Conservation (phyloP, 108 stramenopile species). For the Pseudonitzschia pungens region DNA sequence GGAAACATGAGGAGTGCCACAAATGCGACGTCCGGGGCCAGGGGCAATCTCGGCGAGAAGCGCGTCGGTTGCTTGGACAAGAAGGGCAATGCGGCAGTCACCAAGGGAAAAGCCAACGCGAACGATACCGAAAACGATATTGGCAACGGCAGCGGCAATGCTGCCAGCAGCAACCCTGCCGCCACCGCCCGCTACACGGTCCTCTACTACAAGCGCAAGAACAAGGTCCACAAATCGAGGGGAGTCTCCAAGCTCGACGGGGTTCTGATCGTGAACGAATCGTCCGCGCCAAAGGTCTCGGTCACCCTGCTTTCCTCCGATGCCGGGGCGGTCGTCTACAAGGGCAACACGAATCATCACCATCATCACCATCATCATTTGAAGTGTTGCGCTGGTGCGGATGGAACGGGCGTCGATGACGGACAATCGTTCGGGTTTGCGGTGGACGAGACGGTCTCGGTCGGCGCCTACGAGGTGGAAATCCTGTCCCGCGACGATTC, state of each 20-base stretch:
- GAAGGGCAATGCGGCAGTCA: too few species aligned
- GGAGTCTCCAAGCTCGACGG: constrained; percentile 62
- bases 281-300: not conserved
- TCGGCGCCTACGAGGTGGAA: constrained; percentile 43
- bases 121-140: not conserved
- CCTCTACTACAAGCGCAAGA: constrained; percentile 71
- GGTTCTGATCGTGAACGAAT: constrained; percentile 15
- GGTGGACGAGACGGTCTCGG: constrained; percentile 30
- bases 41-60: too few species aligned
- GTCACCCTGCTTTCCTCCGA: constrained; percentile 22
- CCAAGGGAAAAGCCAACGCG: too few species aligned
- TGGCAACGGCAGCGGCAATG: too few species aligned
- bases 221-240: constrained; percentile 69
- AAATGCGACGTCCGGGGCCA: too few species aligned
- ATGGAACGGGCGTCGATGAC: too few species aligned
- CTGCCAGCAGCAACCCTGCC: not conserved
- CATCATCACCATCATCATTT: too few species aligned
- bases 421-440: not conserved
- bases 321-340: constrained; percentile 11
- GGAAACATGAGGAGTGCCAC: too few species aligned
- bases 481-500: constrained; percentile 17
- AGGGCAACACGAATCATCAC: too few species aligned
- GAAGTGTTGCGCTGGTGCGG: too few species aligned
- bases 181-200: constrained; percentile 36
- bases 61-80: too few species aligned